These are phyloP conservation scores for Microbotryomycetes sp. DNA, from an alignment of 1,284 basidiomycete genomes.

Conservation along the genomic window DNA sequence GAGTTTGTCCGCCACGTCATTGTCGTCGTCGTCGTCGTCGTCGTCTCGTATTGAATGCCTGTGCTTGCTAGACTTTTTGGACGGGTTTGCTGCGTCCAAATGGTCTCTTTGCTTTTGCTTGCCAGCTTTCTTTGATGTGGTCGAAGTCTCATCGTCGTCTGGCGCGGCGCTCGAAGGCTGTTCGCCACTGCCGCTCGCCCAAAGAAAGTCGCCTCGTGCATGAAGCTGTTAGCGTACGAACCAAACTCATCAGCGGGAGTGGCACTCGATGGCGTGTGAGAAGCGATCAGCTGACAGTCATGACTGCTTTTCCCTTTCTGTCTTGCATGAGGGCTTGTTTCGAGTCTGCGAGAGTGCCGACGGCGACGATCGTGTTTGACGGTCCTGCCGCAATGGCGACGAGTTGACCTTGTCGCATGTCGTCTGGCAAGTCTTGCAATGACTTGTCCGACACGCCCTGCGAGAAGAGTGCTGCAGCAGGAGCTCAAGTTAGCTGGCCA, in stretches of 20 bases:
- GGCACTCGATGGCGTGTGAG: background rate
- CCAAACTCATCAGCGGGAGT: too few relatives aligned
- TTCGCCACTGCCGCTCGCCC: slow-evolving; percentile 4
- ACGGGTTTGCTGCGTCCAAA: too few relatives aligned
- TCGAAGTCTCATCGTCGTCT: too few relatives aligned
- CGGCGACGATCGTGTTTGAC: slow-evolving; percentile 53
- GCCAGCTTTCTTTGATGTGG: slow-evolving; percentile 1
- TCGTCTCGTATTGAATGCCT: too few relatives aligned
- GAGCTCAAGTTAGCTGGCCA: background rate
- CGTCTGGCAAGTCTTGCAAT: background rate
- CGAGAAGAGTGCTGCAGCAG: slow-evolving; percentile 9
- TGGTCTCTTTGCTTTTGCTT: too few relatives aligned
- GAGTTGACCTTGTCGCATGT: slow-evolving; percentile 40
- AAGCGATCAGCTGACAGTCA: slow-evolving; percentile 49
- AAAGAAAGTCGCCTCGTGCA: slow-evolving; percentile 15
- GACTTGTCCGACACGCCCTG: slow-evolving; percentile 12
- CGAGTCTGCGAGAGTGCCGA: slow-evolving; percentile 60
- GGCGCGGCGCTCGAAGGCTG: background rate
- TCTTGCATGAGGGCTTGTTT: slow-evolving; percentile 43
- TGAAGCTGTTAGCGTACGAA: slow-evolving; percentile 1
- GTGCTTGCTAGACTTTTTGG: too few relatives aligned
- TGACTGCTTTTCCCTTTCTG: slow-evolving; percentile 65
- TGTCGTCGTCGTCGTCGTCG: background rate
- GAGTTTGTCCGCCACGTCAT: background rate
- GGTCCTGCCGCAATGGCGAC: slow-evolving; percentile 54